Conservation (phyloP, 1,284 basidiomycete genomes). For the Leccinum pachyderme region DNA sequence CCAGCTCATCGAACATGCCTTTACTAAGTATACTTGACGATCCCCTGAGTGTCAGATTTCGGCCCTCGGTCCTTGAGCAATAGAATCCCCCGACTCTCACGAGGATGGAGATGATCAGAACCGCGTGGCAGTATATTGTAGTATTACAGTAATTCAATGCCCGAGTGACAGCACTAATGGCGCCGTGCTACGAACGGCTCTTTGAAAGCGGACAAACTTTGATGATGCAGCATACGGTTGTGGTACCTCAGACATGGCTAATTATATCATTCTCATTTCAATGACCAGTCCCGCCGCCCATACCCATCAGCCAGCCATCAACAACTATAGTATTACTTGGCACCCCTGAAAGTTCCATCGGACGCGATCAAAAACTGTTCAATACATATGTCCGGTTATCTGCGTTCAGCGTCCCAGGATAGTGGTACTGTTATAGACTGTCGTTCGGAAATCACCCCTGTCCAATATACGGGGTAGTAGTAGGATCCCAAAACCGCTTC, state of each 20-base stretch:
- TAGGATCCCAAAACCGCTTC: too few species aligned
- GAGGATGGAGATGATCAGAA: neutral
- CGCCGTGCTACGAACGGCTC: neutral
- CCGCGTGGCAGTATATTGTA: neutral
- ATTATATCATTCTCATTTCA: neutral
- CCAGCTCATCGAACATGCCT: neutral
- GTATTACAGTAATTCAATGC: neutral
- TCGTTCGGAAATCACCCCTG: too few species aligned
- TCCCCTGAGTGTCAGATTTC: too few species aligned
- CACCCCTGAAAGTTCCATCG: neutral
- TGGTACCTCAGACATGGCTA: neutral
- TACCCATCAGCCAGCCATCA: neutral
- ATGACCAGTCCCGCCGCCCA: neutral
- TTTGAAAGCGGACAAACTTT: neutral
- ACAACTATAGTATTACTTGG: too few species aligned
- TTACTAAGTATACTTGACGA: too few species aligned
- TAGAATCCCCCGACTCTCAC: neutral
- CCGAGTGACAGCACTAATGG: neutral
- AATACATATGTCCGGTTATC: neutral
- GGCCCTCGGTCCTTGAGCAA: too few species aligned
- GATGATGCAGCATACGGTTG: neutral
- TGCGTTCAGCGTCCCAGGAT: neutral
- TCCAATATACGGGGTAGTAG: neutral
- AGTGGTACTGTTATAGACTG: neutral
- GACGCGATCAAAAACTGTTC: neutral